Evolutionary conservation across 495 filamentous ascomycete genomes (phyloP), one percentile per base, ranked within the genome.

Genomic region (Xylaria venustula): DNA sequence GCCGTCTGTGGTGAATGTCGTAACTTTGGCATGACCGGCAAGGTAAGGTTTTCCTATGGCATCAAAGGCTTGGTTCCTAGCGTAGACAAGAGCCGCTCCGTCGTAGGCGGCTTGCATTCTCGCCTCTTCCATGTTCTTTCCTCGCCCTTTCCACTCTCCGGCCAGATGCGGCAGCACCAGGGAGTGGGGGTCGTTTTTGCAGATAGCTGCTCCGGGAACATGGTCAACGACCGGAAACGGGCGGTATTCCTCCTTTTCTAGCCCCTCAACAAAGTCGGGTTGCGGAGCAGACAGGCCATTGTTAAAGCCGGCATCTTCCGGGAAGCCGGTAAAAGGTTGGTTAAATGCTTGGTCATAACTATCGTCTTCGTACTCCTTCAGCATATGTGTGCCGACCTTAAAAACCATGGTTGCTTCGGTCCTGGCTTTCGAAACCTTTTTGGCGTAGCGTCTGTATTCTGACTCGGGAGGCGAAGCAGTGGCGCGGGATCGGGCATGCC

Each of bases 1-100:
- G 40, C 73, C 70, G 34, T 76, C 63, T n/a, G 68, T 69, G 50
- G 67, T 70, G 54, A 74, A 76, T 14, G 72, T 76, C 7, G 62
- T 67, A 63, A 74, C 54, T 7, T 48, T 47, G 11, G 73, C 72
- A 50, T 71, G 59, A 3, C 65, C 64, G 1, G 61, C 62, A 54
- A 67, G 68, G 54, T 69, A 66, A 7, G 61, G 14, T 41, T 63
- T 65, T n/a, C 68, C 68, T 2, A 66, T 11, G 20, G 65, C 59
- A 6, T 64, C 6, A 11, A 74, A 65, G 26, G 73, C 73, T 45
- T 69, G 54, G 64, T 64, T 72, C 37, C 72, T 34, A 0, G 67
- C 64, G 52, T 69, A 67, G 40, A 71, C 68, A 23, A 74, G 60
- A 1, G 73, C 72, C 11, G 73, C 73, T 45, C 68, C 70, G 60